Percentiles rank a stretch among this genome's conserved stretches.
Evolutionary conservation across 495 filamentous ascomycete species (phyloP).

Genomic region (Penicillium chermesinum): DNA sequence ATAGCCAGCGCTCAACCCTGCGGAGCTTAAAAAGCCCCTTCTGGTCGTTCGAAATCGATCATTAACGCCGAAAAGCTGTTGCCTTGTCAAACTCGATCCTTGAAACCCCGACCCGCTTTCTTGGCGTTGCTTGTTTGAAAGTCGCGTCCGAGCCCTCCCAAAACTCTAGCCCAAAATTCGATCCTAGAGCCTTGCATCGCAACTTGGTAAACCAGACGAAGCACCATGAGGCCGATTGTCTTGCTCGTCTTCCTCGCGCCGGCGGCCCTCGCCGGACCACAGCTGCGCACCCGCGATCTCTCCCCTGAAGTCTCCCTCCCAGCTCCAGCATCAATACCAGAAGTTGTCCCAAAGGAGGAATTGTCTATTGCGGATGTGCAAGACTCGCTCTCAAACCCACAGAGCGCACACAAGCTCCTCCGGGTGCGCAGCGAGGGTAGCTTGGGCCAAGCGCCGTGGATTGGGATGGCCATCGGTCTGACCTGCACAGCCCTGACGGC

Average conservation of each 20-base stretch:
- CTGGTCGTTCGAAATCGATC: neutral
- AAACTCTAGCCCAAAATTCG: constrained; percentile 1
- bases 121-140: constrained; percentile 31
- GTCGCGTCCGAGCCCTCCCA: neutral
- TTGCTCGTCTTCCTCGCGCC: constrained; percentile 32
- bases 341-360: constrained; percentile 8
- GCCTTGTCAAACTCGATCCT: constrained; percentile 25
- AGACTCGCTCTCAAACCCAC: neutral
- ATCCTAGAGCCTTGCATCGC: neutral
- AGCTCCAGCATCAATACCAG: constrained; percentile 27
- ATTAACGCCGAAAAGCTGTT: constrained; percentile 8
- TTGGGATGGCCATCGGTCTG: constrained; percentile 45
- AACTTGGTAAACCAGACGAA: too few species aligned
- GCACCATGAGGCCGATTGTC: constrained; percentile 30
- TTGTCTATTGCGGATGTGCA: constrained; percentile 3
- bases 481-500: constrained; percentile 42
- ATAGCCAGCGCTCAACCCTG: neutral
- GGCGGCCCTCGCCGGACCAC: constrained; percentile 27
- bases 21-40: neutral
- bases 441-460: constrained; percentile 45
- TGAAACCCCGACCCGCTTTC: constrained; percentile 16
- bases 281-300: constrained; percentile 17
- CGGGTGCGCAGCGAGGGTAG: constrained; percentile 41
- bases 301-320: constrained; percentile 22
- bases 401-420: constrained; percentile 18